These are phyloP conservation scores for Syncephalastrum sp. DNA, from an alignment of 371 early-diverging fungal genomes.

Conservation along the genomic window DNA sequence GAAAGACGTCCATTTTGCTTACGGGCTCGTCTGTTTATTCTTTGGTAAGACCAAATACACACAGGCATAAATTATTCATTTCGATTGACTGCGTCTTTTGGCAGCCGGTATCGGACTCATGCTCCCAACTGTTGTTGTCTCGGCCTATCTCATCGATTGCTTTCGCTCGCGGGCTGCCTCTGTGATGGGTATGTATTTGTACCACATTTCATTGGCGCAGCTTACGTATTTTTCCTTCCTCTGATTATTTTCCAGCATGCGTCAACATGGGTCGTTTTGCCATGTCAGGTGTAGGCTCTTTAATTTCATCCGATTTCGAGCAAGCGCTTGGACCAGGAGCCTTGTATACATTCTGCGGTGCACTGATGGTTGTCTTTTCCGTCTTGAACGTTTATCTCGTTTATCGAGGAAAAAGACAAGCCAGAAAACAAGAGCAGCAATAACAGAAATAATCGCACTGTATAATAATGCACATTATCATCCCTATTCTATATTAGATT, in stretches of 20 bases:
- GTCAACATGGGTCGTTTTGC: constrained; percentile 37
- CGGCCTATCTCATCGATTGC: constrained; percentile 42
- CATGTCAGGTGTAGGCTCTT: constrained; percentile 36
- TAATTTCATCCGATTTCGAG: constrained; percentile 31
- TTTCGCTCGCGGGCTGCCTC: constrained; percentile 36
- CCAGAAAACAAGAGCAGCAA: too few relatives aligned
- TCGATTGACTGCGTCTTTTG: not conserved
- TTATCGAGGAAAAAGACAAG: too few relatives aligned
- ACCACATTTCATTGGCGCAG: not conserved
- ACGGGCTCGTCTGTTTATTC: constrained; percentile 36
- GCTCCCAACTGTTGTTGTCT: constrained; percentile 31
- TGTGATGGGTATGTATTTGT: constrained; percentile 27
- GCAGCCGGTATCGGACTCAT: constrained; percentile 33
- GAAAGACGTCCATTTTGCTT: constrained; percentile 37
- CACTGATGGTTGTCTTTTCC: not conserved
- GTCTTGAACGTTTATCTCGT: not conserved
- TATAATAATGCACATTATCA: too few relatives aligned
- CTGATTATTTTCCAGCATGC: constrained; percentile 23
- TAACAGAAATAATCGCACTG: too few relatives aligned
- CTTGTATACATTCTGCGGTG: constrained; percentile 32
- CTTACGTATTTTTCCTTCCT: not conserved
- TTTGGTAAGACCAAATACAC: constrained; percentile 22
- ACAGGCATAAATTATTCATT: not conserved
- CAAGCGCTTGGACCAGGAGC: constrained; percentile 27
- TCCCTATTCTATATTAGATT: too few relatives aligned